Percentiles rank a stretch among this genome's conserved stretches.
phyloP scores from a whole-genome alignment of 805 yeast species.

The Monosporozyma siamensis region DNA sequence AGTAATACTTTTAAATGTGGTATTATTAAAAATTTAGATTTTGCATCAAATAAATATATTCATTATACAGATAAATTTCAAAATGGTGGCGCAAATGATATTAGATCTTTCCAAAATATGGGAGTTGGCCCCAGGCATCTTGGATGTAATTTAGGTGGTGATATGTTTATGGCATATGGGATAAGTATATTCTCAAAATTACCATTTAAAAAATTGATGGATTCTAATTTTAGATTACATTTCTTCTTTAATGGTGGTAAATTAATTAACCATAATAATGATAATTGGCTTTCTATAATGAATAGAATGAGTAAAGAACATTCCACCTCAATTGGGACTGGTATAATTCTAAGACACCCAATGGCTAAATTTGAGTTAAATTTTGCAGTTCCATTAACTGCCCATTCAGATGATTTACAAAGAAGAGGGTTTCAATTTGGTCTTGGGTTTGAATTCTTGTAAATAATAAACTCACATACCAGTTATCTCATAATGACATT shows the following conservation, averaged over 20 bases:
- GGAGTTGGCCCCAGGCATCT: constrained; percentile 55
- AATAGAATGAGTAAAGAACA: constrained; percentile 32
- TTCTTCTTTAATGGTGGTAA: constrained; percentile 60
- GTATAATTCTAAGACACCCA: constrained; percentile 52
- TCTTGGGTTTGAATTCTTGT: constrained; percentile 50
- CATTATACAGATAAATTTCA: constrained; percentile 75
- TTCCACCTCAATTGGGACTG: constrained; percentile 47
- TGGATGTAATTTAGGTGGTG: constrained; percentile 59
- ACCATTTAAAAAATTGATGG: constrained; percentile 38
- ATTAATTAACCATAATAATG: constrained; percentile 31
- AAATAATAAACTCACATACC: too few relatives aligned
- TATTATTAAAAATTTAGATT: constrained; percentile 35
- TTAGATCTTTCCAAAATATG: constrained; percentile 60
- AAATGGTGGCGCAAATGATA: constrained; percentile 69
- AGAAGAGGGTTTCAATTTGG: constrained; percentile 65
- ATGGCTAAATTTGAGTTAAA: constrained; percentile 61
- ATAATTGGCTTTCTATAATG: constrained; percentile 14
- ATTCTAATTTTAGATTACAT: constrained; percentile 52
- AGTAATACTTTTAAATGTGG: constrained; percentile 48
- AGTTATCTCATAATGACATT: too few relatives aligned
- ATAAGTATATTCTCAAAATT: constrained; percentile 48
- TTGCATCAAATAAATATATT: constrained; percentile 23
- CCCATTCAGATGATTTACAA: constrained; percentile 39
- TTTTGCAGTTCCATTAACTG: constrained; percentile 50
- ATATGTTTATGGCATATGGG: constrained; percentile 47